These are phyloP conservation scores for Xylaria cubensis DNA, from an alignment of 495 filamentous ascomycete genomes.

Conservation along the genomic window DNA sequence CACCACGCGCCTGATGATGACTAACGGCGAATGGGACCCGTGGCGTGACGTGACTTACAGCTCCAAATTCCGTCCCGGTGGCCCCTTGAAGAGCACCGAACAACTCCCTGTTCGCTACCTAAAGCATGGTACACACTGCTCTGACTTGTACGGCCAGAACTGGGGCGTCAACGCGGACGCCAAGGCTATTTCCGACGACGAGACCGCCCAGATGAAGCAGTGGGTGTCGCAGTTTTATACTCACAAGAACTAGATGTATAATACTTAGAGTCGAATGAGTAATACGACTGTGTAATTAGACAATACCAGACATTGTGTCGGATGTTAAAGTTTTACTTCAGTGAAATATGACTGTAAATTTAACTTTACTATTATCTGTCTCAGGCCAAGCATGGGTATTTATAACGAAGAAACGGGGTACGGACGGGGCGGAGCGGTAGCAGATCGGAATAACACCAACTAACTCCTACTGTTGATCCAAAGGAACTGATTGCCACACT, in stretches of 20 bases:
- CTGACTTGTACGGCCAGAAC: slow-evolving; percentile 56
- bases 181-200: slow-evolving; percentile 40
- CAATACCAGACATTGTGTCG: not conserved
- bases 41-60: slow-evolving; percentile 52
- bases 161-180: slow-evolving; percentile 50
- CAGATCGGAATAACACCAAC: too few species aligned
- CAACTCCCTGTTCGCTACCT: slow-evolving; percentile 44
- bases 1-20: slow-evolving; percentile 64
- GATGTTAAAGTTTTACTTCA: not conserved
- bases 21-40: slow-evolving; percentile 61
- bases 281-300: slow-evolving; percentile 5
- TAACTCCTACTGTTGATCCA: too few species aligned
- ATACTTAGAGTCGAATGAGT: not conserved
- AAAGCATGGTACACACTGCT: slow-evolving; percentile 50
- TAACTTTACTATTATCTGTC: not conserved
- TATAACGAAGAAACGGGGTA: too few species aligned
- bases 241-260: slow-evolving; percentile 37
- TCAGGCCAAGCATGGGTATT: too few species aligned
- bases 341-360: not conserved
- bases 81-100: slow-evolving; percentile 44
- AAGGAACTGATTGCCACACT: too few species aligned
- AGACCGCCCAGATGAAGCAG: slow-evolving; percentile 43
- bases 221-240: slow-evolving; percentile 53
- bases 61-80: slow-evolving; percentile 48
- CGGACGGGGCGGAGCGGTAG: too few species aligned